Evolutionary conservation across 768 basidiomycete genomes (phyloP).

Genomic region (Boletus rubroflammeus): DNA sequence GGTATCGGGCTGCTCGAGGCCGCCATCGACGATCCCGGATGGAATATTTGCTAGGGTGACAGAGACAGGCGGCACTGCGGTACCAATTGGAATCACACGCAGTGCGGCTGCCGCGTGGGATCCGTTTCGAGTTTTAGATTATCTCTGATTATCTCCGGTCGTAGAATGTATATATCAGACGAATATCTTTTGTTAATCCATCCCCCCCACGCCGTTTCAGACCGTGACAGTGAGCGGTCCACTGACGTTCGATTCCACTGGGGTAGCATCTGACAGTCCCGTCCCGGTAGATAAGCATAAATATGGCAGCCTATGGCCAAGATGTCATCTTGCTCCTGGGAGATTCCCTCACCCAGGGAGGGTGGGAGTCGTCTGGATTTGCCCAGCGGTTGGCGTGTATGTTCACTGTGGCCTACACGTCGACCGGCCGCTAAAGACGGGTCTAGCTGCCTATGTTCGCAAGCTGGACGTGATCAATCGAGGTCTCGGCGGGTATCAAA

Average conservation of each 20-base stretch:
- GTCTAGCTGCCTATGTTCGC: constrained; percentile 67
- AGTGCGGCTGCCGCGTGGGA: neutral
- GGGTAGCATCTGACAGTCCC: neutral
- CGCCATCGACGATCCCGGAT: constrained; percentile 7
- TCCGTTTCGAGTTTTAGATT: constrained; percentile 3
- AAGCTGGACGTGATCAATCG: constrained; percentile 86
- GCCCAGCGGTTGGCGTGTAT: constrained; percentile 57
- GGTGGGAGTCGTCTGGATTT: constrained; percentile 60
- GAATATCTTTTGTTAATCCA: neutral
- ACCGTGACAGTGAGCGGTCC: neutral
- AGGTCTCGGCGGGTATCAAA: constrained; percentile 82
- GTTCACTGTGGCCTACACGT: neutral
- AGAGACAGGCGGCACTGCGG: too few species aligned
- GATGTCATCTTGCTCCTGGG: constrained; percentile 75
- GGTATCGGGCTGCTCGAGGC: constrained; percentile 38
- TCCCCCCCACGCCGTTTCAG: neutral
- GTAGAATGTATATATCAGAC: neutral
- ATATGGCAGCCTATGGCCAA: constrained; percentile 52
- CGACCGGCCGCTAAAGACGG: neutral
- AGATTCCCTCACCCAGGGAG: constrained; percentile 75
- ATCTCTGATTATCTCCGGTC: constrained; percentile 2
- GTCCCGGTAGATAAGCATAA: neutral
- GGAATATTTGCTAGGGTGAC: neutral
- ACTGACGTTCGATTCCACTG: neutral
- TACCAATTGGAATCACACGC: too few species aligned